phyloP scores from a whole-genome alignment of 306 rosid genomes.

The Carpinus viminea region DNA sequence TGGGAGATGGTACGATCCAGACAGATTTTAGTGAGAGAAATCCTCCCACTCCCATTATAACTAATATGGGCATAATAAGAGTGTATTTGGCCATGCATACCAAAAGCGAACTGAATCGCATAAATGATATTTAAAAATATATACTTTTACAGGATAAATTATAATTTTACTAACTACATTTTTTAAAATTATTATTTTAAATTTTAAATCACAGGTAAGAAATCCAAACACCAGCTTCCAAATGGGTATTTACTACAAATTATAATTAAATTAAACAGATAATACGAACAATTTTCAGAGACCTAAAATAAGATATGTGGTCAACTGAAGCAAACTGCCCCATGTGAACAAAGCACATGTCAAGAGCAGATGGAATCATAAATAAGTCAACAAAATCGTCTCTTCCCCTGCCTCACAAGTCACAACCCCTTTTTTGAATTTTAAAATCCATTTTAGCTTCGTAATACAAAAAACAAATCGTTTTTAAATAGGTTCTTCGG shows the following conservation, averaged over 20 bases:
- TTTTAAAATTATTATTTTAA: too few relatives aligned
- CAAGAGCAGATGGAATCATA: neutral
- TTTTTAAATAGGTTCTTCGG: too few relatives aligned
- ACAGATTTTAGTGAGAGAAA: neutral
- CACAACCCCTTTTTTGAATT: neutral
- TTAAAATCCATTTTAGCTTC: neutral
- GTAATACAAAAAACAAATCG: too few relatives aligned
- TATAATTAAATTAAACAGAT: neutral
- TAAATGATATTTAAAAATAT: too few relatives aligned
- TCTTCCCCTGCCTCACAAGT: neutral
- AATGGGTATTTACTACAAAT: neutral
- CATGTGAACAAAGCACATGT: neutral
- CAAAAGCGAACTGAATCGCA: too few relatives aligned
- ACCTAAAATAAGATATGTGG: neutral
- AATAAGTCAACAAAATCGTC: neutral
- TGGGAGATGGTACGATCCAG: neutral
- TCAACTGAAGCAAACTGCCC: neutral
- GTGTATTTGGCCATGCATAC: too few relatives aligned
- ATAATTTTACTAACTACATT: too few relatives aligned
- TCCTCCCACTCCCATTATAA: neutral
- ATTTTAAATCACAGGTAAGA: neutral
- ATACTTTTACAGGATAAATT: too few relatives aligned
- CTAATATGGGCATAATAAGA: neutral
- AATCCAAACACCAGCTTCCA: neutral
- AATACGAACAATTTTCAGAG: neutral